Evolutionary conservation across 306 rosid genomes (phyloP).

Genomic region (Cicer yamashitae): DNA sequence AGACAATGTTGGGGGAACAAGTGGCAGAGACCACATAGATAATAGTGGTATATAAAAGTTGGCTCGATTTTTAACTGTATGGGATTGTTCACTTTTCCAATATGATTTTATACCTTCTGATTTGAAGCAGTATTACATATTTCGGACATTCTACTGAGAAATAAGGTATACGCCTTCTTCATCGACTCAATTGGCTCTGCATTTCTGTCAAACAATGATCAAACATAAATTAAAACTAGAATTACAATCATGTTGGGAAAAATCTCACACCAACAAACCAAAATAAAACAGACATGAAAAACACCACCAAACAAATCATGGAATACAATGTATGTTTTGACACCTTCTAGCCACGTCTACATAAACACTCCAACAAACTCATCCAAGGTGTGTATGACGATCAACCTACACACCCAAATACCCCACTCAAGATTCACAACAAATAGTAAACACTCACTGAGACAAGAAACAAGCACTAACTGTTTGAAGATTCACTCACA

Average conservation of each 20-base stretch:
- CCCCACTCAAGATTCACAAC: neutral
- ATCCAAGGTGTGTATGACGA: neutral
- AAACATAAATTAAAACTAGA: conserved; percentile 32
- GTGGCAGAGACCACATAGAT: conserved; percentile 19
- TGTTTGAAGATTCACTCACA: neutral
- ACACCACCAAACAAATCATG: neutral
- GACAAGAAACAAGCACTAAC: neutral
- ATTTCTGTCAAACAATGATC: conserved; percentile 57
- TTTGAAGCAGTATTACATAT: conserved; percentile 54
- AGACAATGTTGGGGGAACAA: conserved; percentile 29
- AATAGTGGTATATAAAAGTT: conserved; percentile 17
- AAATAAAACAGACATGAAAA: neutral
- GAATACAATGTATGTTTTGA: neutral
- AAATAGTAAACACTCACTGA: neutral
- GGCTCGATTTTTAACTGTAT: conserved; percentile 25
- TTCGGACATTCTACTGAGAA: conserved; percentile 69
- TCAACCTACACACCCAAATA: neutral
- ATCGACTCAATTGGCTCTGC: conserved; percentile 79
- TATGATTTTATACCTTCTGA: conserved; percentile 51
- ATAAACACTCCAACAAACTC: neutral
- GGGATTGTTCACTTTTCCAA: conserved; percentile 36
- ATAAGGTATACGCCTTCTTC: conserved; percentile 68
- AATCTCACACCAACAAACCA: conserved; percentile 12
- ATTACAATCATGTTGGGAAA: conserved; percentile 2
- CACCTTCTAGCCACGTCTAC: neutral